Base-by-base conservation (phyloP, 2,329 filamentous ascomycete genomes). In the Ophiosphaerella korrae region DNA sequence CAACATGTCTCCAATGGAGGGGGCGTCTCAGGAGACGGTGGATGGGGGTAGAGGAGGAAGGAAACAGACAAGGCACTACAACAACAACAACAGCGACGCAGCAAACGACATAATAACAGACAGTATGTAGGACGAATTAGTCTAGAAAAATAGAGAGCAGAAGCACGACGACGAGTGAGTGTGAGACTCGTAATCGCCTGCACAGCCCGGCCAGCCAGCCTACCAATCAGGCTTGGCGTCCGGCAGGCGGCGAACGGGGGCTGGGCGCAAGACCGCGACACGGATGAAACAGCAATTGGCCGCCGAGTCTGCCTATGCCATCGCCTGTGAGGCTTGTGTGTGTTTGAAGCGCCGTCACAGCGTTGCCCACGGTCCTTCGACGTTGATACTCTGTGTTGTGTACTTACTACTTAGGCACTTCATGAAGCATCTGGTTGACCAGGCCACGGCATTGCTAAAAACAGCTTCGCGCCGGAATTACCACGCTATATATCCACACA, bases 91-190 rank as follows among this genome's bases (percentile, higher is more conserved):
- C 38, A 35, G 40, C 26, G 11, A 29, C 48, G 55, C 65, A 70
- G 62, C 55, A 67, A 70, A 59, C 65, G 66, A 70, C 70, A 71
- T 70, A 21, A 21, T 21, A 21, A 4, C 5, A 21, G 18, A 4
- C 18, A 4, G 18, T 21, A 21, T 21, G 18, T 21, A 21, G 18
- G 18, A 21, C 18, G 18, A 21, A 21, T 21, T 21, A 21, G 18
- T 4, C 39, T 38, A 38, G 31, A 42, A 42, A 37, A 21, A 35
- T 29, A 21, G 21, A 31, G 33, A 42, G 39, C 32, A 37, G 29
- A 43, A 38, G 47, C 45, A 36, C 49, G 49, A 60, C 53, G 51
- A 55, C 55, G 49, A 58, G 44, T 35, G 12, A 29, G 26, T 29
- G 26, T 11, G 53, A 48, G 51, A 58, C 51, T 60, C 60, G 62